Evolutionary conservation across 139 green algal genomes (phyloP).

Genomic region (Astrephomene gubernaculifera): DNA sequence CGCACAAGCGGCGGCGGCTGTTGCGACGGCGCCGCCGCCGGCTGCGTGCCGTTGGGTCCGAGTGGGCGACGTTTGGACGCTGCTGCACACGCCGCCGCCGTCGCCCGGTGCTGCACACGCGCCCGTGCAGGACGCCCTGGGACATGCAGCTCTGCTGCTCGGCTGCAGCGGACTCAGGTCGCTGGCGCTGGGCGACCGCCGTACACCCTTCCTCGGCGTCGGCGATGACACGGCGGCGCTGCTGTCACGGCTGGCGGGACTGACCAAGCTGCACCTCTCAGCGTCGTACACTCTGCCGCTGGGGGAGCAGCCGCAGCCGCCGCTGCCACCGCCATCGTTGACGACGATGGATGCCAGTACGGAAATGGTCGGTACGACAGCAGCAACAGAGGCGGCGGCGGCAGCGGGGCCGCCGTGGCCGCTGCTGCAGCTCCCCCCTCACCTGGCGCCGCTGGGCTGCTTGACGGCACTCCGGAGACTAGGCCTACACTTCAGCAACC

Average conservation of each 20-base stretch:
- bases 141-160: not conserved
- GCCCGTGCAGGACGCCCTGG: not conserved
- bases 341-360: too few species aligned
- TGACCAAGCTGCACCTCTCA: conserved; percentile 26
- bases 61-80: conserved; percentile 7
- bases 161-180: not conserved
- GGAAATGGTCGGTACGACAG: not conserved
- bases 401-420: not conserved
- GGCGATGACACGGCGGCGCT: conserved; percentile 6
- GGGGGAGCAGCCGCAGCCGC: not conserved
- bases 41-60: not conserved
- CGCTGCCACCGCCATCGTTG: not conserved
- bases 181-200: conserved; percentile 18
- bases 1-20: not conserved
- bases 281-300: conserved; percentile 29
- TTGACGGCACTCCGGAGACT: conserved; percentile 1
- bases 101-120: not conserved
- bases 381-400: not conserved
- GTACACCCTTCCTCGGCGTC: conserved; percentile 15
- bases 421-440: not conserved
- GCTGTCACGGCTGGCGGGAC: not conserved
- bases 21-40: not conserved
- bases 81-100: not conserved
- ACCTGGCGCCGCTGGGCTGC: not conserved
- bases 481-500: conserved; percentile 27